These are phyloP conservation scores for Rugonectria rugulosa DNA, from an alignment of 2,329 filamentous ascomycete genomes.

Conservation along the genomic window DNA sequence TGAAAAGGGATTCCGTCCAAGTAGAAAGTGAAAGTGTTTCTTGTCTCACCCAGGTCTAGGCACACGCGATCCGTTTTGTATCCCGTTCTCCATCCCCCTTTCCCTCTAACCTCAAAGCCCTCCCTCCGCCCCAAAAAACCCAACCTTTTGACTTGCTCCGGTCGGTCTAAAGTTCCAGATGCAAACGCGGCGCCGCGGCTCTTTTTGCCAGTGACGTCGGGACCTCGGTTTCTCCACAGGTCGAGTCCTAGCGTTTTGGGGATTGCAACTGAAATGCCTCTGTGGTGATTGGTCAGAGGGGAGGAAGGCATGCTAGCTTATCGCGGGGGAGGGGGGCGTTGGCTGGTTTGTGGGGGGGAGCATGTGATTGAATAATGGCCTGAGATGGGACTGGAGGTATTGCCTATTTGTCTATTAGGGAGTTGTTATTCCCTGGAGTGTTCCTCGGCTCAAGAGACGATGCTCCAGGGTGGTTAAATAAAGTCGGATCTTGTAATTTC, in stretches of 20 bases:
- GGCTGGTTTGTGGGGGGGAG: neutral
- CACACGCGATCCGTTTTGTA: no score
- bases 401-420: no score
- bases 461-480: no score
- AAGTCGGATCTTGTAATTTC: no score
- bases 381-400: no score
- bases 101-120: no score
- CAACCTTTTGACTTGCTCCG: neutral
- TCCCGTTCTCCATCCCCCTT: no score
- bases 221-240: slow-evolving; percentile 25
- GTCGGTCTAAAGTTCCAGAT: neutral
- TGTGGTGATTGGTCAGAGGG: slow-evolving; percentile 13
- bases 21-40: neutral
- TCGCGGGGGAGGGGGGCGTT: slow-evolving; percentile 15
- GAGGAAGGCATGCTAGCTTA: neutral
- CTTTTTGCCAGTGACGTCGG: slow-evolving; percentile 18
- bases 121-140: neutral
- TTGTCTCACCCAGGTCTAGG: no score
- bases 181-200: slow-evolving; percentile 11
- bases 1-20: neutral
- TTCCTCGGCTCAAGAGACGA: no score
- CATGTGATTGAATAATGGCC: neutral
- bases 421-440: no score
- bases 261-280: slow-evolving; percentile 6
- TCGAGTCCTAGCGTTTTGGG: neutral